phyloP scores from a whole-genome alignment of 2,329 filamentous ascomycete genomes.

The Trichoderma afroharzianum region DNA sequence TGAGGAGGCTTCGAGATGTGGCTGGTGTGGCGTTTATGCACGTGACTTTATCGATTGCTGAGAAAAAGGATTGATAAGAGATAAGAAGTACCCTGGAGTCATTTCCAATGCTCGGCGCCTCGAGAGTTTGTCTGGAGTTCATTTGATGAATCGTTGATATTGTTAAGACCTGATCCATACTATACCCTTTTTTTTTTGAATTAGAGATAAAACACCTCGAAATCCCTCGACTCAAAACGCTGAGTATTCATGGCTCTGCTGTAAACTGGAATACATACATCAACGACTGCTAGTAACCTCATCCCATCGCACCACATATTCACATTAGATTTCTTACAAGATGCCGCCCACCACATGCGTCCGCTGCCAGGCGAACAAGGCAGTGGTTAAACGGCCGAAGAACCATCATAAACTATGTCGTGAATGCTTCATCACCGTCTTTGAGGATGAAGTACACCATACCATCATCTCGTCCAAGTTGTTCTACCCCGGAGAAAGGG shows the following conservation, averaged over 20 bases:
- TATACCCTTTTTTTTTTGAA: neutral
- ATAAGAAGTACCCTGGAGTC: neutral
- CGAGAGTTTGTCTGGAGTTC: neutral
- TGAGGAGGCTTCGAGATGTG: neutral
- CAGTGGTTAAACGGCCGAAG: slow-evolving; percentile 89
- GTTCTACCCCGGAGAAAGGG: slow-evolving; percentile 76
- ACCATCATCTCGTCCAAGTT: slow-evolving; percentile 81
- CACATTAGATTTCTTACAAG: neutral
- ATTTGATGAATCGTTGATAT: neutral
- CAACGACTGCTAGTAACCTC: neutral
- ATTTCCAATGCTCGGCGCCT: neutral
- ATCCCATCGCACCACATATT: neutral
- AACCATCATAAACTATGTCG: slow-evolving; percentile 93
- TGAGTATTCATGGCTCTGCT: too few relatives aligned
- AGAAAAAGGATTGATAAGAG: neutral
- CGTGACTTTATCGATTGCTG: slow-evolving; percentile 15
- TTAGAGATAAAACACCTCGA: neutral
- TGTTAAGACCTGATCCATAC: neutral
- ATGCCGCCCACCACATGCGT: slow-evolving; percentile 80
- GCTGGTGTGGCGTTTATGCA: neutral
- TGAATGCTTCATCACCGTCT: slow-evolving; percentile 78
- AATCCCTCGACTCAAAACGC: neutral
- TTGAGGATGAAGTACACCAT: slow-evolving; percentile 91
- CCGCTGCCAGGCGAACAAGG: slow-evolving; percentile 70
- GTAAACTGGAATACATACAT: neutral